Base-by-base conservation (phyloP, 164 flowering plant species). In the Tetracentron sinense region DNA sequence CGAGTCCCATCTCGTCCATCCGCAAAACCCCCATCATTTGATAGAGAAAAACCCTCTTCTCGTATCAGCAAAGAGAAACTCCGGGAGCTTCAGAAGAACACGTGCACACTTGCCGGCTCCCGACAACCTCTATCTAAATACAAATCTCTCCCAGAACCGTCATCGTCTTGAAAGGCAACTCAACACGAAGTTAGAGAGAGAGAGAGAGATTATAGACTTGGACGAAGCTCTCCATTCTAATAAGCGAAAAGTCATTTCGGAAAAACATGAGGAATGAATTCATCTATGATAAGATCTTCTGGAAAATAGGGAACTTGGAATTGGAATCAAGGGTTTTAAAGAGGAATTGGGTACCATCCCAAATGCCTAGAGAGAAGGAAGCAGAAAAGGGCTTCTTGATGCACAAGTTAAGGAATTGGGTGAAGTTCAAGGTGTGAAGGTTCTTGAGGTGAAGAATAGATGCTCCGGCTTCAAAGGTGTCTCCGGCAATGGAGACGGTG, bases 361-460 rank as follows among this genome's bases (percentile, higher is more conserved):
- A 94, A 65, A 94, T 86, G 16, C 96, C 96, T 1, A 90, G 53
- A 1, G 88, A 78, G 52, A 67, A 31, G 23, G 63, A 29, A 19
- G 79, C 63, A 2, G 78, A 58, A 23, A 78, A 67, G 31, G 81
- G 83, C 8, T 12, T 1, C 15, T 72, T 76, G 54, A 62, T 17
- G 21, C 49, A 67, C 23, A 94, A 76, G 14, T 78, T 72, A n/a
- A 91, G 79, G 16, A 63, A 52, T 12, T 67, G 30, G 22, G 85
- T 77, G 80, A 74, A 94, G 60, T 75, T 77, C 42, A 74, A 25
- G 42, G 86, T 84, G 72, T 91, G 86, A 31, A 71, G 71, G 68
- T 94, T 94, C 77, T 86, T 87, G 20, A 96, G 97, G 72, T 94
- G 98, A 52, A 94, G 79, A 50, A 94, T 81, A 7, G 96, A 82